Base-by-base conservation (phyloP, 78 protist genomes). In the Guillardia theta region DNA sequence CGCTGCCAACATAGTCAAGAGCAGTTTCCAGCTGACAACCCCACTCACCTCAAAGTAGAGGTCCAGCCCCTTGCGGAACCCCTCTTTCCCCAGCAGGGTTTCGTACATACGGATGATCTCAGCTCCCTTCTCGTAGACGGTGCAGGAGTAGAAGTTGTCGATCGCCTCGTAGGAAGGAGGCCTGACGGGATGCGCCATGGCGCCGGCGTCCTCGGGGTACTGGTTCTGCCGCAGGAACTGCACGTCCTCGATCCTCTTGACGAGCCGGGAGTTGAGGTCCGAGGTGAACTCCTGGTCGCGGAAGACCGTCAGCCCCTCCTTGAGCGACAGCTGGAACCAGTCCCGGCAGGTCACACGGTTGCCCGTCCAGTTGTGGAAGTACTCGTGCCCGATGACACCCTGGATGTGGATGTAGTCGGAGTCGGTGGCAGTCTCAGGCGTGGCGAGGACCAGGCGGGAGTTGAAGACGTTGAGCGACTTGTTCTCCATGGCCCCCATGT, bases 301-400 rank as follows among this genome's bases (percentile, higher is more conserved):
- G 93, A 88, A 88, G 43, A 88, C 93, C 0, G 93, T 88, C 8
- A 88, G 70, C 77, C 44, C 77, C 70, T 33, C 93, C 62, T 50
- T 48, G 37, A 88, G 93, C n/a, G 93, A 33, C 41, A 88, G 93
- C 93, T 88, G 93, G 93, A 88, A 88, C 93, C 93, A 88, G 93
- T 88, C 93, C 47, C 93, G 62, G 93, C 62, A 53, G 48, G 93
- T 88, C 47, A 88, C 70, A 5, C 92, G 50, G 92, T 87, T 87
- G 46, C 92, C 92, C 27, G 92, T 87, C 54, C 54, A 87, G 92
- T 87, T 87, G 92, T 87, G 92, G 62, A 87, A 87, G 92, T 87
- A 87, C 92, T 87, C 92, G 58, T 87, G 92, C 46, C 62, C 92
- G 30, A 87, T 87, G 44, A 88, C 70, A 18, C 45, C 62, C 22